Conservation (phyloP, 345 rosid genomes). For the Eucalyptus polybractea region DNA sequence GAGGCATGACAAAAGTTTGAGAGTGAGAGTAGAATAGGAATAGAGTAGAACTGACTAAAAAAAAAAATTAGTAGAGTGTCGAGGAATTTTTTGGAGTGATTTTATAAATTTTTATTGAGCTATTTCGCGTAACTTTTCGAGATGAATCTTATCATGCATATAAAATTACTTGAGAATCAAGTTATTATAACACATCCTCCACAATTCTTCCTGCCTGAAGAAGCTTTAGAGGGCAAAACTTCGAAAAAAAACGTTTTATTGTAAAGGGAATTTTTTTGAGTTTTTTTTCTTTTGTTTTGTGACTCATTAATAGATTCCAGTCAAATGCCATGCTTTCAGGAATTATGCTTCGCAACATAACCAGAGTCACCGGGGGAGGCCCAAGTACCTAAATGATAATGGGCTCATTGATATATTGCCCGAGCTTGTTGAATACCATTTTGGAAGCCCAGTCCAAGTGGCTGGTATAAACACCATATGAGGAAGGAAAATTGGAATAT, state of each 20-base stretch:
- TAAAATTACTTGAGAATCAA: too few species aligned
- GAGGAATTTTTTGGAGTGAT: too few species aligned
- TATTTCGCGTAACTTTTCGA: accelerated
- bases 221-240: not conserved
- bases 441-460: not conserved
- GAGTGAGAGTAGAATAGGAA: too few species aligned
- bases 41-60: too few species aligned
- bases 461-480: not conserved
- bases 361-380: not conserved
- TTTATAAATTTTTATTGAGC: accelerated
- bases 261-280: not conserved
- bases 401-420: not conserved
- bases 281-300: too few species aligned
- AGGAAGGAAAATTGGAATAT: not conserved
- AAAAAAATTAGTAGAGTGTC: not conserved
- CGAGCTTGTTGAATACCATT: not conserved
- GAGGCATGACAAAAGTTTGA: too few species aligned
- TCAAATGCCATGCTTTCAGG: not conserved
- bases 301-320: not conserved
- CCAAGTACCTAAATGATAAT: not conserved
- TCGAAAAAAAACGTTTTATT: too few species aligned
- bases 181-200: too few species aligned
- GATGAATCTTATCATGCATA: too few species aligned
- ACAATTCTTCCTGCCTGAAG: too few species aligned
- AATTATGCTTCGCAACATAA: not conserved